phyloP scores from a whole-genome alignment of 1,139 yeast species.

The Yamadazyma dendronema region DNA sequence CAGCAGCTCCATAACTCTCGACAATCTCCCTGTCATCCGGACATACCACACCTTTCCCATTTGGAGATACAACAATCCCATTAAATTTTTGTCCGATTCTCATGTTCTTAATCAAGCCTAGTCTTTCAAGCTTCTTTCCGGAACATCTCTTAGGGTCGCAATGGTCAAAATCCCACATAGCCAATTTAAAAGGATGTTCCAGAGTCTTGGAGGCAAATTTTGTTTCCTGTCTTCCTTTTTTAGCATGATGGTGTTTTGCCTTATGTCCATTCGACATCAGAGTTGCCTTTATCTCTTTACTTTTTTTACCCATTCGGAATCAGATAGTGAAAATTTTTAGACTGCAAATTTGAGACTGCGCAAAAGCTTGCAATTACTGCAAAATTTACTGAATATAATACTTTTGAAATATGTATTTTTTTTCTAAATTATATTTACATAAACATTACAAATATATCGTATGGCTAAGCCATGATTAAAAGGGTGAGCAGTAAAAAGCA shows the following conservation, averaged over 20 bases:
- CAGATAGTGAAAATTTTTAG: background rate
- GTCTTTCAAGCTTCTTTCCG: conserved; percentile 87
- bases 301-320: conserved; percentile 71
- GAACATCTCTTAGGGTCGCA: conserved; percentile 98
- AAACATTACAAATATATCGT: conserved; percentile 10
- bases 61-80: conserved; percentile 91
- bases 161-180: conserved; percentile 97
- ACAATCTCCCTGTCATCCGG: conserved; percentile 82
- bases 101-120: conserved; percentile 77
- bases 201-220: conserved; percentile 29
- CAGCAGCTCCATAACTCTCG: conserved; percentile 85
- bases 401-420: conserved; percentile 1
- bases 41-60: conserved; percentile 87
- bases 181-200: conserved; percentile 58
- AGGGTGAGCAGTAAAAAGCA: conserved; percentile 5
- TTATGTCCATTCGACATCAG: conserved; percentile 54
- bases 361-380: background rate
- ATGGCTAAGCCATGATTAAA: background rate
- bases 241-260: conserved; percentile 51
- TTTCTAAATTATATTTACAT: conserved; percentile 8
- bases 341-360: background rate
- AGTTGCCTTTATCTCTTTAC: conserved; percentile 37
- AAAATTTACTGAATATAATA: background rate
- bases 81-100: conserved; percentile 88
- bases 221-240: conserved; percentile 49